phyloP scores from a whole-genome alignment of 345 rosid species.

The Lenwebbia sp. region DNA sequence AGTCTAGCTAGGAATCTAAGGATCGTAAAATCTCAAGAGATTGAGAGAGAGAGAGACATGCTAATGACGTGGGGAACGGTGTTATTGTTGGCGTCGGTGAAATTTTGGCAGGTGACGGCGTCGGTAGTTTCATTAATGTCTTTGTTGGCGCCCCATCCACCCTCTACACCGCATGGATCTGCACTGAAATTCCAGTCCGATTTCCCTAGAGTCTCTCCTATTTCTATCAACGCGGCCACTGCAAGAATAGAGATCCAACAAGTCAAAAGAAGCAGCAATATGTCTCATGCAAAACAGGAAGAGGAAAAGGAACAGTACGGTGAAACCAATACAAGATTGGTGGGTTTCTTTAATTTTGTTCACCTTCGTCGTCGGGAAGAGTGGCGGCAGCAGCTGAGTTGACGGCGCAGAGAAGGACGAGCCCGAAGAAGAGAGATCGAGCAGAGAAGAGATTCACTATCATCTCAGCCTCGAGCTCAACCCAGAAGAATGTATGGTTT shows the following conservation, averaged over 20 bases:
- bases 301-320: background rate
- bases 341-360: background rate
- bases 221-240: background rate
- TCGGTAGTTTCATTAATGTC: background rate
- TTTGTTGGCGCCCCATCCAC: background rate
- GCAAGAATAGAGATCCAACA: background rate
- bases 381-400: background rate
- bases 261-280: fast-evolving
- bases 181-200: background rate
- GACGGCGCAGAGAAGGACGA: background rate
- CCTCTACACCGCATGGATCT: background rate
- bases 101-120: background rate
- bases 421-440: background rate
- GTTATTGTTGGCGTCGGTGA: background rate
- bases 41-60: background rate
- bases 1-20: background rate
- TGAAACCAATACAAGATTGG: background rate
- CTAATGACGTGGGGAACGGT: background rate
- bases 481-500: background rate
- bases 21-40: background rate
- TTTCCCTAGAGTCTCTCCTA: background rate
- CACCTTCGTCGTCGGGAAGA: background rate
- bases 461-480: background rate
- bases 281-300: background rate
- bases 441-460: background rate